Percentiles rank a stretch among this genome's conserved stretches.
Evolutionary conservation across 1,284 basidiomycete genomes (phyloP).

Genomic region (Sphaerobolus stellatus): DNA sequence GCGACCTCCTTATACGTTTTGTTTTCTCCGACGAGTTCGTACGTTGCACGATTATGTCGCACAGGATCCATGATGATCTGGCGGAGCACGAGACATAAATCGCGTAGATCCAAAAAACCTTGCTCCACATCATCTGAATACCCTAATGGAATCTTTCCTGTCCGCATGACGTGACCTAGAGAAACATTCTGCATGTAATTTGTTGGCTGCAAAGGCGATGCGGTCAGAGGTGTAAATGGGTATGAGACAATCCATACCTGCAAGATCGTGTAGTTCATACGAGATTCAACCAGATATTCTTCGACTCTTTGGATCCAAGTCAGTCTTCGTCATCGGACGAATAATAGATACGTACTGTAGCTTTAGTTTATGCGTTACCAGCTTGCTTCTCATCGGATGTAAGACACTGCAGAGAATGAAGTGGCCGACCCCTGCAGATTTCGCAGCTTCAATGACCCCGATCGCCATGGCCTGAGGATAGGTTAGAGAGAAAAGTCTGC

Average conservation of each 20-base stretch:
- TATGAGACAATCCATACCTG: conserved; percentile 20
- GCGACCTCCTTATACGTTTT: conserved; percentile 28
- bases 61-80: conserved; percentile 28
- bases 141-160: conserved; percentile 18
- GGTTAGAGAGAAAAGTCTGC: neutral
- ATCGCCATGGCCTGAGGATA: conserved; percentile 31
- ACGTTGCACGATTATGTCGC: conserved; percentile 30
- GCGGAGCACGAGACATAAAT: conserved; percentile 27
- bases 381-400: conserved; percentile 31
- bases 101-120: conserved; percentile 33
- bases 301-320: conserved; percentile 25
- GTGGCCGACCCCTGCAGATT: conserved; percentile 35
- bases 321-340: neutral
- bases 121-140: conserved; percentile 27
- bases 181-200: conserved; percentile 34
- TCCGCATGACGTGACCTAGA: conserved; percentile 18
- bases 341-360: conserved; percentile 23
- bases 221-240: neutral
- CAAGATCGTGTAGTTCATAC: conserved; percentile 34
- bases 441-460: conserved; percentile 38
- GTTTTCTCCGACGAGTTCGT: conserved; percentile 34
- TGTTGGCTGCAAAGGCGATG: conserved; percentile 25
- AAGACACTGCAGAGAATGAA: conserved; percentile 40
- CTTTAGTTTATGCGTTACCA: conserved; percentile 34
- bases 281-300: conserved; percentile 35